phyloP scores from a whole-genome alignment of 106 monocot genomes.

The Acorus gramineus region DNA sequence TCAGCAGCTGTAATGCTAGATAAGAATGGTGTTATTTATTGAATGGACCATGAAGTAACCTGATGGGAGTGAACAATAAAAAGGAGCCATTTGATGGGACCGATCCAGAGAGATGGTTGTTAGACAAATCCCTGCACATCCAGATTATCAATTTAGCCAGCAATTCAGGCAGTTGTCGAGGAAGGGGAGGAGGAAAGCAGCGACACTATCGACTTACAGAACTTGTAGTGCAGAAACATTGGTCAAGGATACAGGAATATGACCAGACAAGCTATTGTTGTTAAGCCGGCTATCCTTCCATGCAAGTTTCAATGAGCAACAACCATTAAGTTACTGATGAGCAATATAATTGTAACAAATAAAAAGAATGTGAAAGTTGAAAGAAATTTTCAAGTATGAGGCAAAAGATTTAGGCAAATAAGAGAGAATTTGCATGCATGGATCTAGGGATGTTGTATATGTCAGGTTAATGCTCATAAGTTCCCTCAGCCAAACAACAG shows the following conservation, averaged over 20 bases:
- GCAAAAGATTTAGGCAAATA: too few relatives aligned
- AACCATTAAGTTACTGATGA: too few relatives aligned
- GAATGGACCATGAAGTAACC: constrained; percentile 14
- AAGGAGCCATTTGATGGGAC: constrained; percentile 60
- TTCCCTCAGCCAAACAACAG: too few relatives aligned
- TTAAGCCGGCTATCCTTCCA: constrained; percentile 55
- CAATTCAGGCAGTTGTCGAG: not conserved
- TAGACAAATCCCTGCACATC: constrained; percentile 51
- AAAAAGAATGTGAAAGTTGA: too few relatives aligned
- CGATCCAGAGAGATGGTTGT: constrained; percentile 43
- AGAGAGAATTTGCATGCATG: too few relatives aligned
- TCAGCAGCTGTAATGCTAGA: too few relatives aligned
- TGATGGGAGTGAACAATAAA: constrained; percentile 60
- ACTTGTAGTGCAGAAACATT: constrained; percentile 46
- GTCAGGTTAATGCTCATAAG: too few relatives aligned
- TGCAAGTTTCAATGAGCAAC: too few relatives aligned
- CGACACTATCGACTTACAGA: constrained; percentile 31
- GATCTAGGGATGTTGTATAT: too few relatives aligned
- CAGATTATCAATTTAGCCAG: not conserved
- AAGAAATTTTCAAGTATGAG: too few relatives aligned
- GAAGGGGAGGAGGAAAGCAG: not conserved
- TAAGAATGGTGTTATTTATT: not conserved
- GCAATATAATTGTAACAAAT: too few relatives aligned
- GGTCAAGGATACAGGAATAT: constrained; percentile 45
- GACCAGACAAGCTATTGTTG: constrained; percentile 51